Percentiles rank a stretch among this genome's conserved stretches.
Conservation (phyloP, 2,329 filamentous ascomycete species). For the Sporothrix protearum region DNA sequence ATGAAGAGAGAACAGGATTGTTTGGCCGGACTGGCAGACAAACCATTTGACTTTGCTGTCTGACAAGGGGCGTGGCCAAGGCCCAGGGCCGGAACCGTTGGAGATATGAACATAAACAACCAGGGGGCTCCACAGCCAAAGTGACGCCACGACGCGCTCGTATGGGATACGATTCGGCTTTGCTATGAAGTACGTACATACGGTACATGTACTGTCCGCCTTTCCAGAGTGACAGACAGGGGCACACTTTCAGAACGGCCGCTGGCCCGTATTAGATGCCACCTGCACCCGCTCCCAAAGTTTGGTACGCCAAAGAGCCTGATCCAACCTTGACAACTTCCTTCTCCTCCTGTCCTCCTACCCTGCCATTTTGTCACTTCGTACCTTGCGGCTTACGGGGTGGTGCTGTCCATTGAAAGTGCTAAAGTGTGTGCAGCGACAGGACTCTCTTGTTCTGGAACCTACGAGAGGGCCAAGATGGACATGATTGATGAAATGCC, state of each 20-base stretch:
- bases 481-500: not conserved
- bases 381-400: not conserved
- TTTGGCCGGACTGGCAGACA: not conserved
- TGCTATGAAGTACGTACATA: too few relatives aligned
- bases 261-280: not conserved
- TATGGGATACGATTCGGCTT: not conserved
- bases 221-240: not conserved
- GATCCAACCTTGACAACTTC: not conserved
- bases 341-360: not conserved
- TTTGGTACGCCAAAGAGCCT: slow-evolving; percentile 13
- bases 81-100: slow-evolving; percentile 4
- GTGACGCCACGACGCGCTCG: not conserved
- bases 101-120: not conserved
- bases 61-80: not conserved
- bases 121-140: not conserved
- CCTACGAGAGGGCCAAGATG: not conserved
- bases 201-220: too few relatives aligned
- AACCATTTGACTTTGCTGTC: not conserved
- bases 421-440: not conserved
- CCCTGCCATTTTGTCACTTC: slow-evolving; percentile 7
- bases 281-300: not conserved
- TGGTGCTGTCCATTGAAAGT: not conserved
- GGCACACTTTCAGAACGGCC: not conserved
- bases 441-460: slow-evolving; percentile 8
- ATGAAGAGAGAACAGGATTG: not conserved